A percentile compares a stretch with the other conserved stretches of the same genome.
These are phyloP conservation scores for Thalassiosira profunda DNA, from an alignment of 108 stramenopile species.

Conservation along the genomic window DNA sequence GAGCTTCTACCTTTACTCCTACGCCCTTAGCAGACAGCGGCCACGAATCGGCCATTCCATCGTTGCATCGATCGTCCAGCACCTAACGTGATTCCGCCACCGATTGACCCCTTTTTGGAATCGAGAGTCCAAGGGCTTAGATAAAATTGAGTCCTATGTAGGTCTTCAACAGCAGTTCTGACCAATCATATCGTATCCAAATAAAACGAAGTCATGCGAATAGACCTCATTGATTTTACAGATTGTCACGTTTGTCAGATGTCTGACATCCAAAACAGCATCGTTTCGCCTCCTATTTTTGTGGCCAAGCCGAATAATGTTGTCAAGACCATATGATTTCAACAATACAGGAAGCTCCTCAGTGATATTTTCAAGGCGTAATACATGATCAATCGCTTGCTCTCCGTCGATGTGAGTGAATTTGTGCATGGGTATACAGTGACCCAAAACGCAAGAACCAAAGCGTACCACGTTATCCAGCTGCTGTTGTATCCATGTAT, in stretches of 20 bases:
- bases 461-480: background rate
- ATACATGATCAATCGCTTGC: background rate
- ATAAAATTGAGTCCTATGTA: too few relatives aligned
- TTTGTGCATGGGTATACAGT: background rate
- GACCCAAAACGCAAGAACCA: background rate
- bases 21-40: too few relatives aligned
- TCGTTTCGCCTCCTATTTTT: background rate
- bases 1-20: too few relatives aligned
- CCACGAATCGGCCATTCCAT: too few relatives aligned
- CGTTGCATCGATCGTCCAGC: too few relatives aligned
- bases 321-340: background rate
- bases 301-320: background rate
- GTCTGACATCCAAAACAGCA: background rate
- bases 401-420: background rate
- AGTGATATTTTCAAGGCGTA: constrained; percentile 9
- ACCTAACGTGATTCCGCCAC: too few relatives aligned
- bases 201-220: background rate
- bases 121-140: too few relatives aligned
- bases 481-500: background rate
- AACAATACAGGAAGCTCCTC: background rate
- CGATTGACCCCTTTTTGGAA: too few relatives aligned
- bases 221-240: background rate
- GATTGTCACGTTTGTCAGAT: constrained; percentile 5
- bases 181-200: constrained; percentile 5
- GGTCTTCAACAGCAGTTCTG: too few relatives aligned